Evolutionary conservation across 2,329 filamentous ascomycete genomes (phyloP).

Genomic region (Neopestalotiopsis sp.): DNA sequence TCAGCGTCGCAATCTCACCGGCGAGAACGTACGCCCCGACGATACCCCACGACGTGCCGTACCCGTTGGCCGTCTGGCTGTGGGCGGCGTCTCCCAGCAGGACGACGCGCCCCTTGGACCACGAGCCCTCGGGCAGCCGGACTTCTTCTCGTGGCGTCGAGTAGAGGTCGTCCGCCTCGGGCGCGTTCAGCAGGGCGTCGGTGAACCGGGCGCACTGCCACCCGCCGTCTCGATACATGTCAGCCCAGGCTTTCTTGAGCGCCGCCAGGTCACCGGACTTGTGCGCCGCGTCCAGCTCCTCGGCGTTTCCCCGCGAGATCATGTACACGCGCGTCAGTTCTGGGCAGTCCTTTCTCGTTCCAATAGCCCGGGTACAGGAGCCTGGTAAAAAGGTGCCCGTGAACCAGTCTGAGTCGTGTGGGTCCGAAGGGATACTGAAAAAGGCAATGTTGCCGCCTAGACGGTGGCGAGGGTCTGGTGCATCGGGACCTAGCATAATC

Average conservation of each 20-base stretch:
- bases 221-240: constrained; percentile 15
- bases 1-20: neutral
- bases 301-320: neutral
- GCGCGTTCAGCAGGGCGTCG: constrained; percentile 30
- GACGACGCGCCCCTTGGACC: neutral
- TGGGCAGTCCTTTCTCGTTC: constrained; percentile 20
- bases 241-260: constrained; percentile 15
- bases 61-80: neutral
- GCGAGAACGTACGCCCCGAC: constrained; percentile 1
- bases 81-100: constrained; percentile 5
- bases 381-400: neutral
- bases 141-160: neutral
- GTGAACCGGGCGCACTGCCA: constrained; percentile 15
- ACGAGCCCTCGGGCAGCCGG: constrained; percentile 1
- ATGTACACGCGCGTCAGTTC: constrained; percentile 20
- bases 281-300: constrained; percentile 14
- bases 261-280: constrained; percentile 15
- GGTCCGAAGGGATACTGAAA: neutral
- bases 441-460: constrained; percentile 6
- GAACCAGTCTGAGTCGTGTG: constrained; percentile 2
- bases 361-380: constrained; percentile 15
- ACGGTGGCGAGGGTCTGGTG: constrained; percentile 3
- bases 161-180: constrained; percentile 12
- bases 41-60: neutral
- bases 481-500: neutral